phyloP scores from a whole-genome alignment of 2,329 filamentous ascomycete genomes.

The Hawksworthiomyces lignivorus region DNA sequence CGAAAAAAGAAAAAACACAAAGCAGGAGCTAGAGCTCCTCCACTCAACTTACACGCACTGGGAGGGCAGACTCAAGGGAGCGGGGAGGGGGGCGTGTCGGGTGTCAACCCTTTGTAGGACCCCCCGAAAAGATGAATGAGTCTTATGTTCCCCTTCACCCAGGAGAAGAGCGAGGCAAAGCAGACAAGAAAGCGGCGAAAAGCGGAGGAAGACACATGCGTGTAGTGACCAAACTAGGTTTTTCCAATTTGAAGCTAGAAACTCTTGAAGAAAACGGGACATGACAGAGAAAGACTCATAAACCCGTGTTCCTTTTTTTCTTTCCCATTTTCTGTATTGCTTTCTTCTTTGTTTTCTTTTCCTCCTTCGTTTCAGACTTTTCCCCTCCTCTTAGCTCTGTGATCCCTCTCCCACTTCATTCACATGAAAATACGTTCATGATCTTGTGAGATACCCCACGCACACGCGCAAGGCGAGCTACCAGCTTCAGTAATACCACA shows the following conservation, averaged over 20 bases:
- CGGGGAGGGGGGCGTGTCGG: no score
- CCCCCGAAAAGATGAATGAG: no score
- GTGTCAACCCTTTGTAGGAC: no score
- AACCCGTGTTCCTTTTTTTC: not conserved
- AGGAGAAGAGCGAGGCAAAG: not conserved
- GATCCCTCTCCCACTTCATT: not conserved
- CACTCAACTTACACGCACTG: no score
- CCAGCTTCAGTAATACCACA: no score
- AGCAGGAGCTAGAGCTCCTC: not conserved
- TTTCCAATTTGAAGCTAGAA: no score
- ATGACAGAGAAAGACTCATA: no score
- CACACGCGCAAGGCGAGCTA: no score
- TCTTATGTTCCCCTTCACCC: conserved; percentile 1
- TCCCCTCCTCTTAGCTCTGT: not conserved
- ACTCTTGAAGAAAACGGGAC: no score
- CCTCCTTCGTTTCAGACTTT: no score
- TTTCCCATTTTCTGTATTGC: not conserved
- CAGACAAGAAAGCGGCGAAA: conserved; percentile 9
- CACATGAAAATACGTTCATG: not conserved
- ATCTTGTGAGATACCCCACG: not conserved
- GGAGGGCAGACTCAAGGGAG: no score
- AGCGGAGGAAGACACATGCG: no score
- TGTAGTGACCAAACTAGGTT: conserved; percentile 2
- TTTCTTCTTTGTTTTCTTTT: not conserved
- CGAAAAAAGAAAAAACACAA: not conserved